phyloP scores from a whole-genome alignment of 2,329 filamentous ascomycete genomes.

The Teratosphaeria viscida region DNA sequence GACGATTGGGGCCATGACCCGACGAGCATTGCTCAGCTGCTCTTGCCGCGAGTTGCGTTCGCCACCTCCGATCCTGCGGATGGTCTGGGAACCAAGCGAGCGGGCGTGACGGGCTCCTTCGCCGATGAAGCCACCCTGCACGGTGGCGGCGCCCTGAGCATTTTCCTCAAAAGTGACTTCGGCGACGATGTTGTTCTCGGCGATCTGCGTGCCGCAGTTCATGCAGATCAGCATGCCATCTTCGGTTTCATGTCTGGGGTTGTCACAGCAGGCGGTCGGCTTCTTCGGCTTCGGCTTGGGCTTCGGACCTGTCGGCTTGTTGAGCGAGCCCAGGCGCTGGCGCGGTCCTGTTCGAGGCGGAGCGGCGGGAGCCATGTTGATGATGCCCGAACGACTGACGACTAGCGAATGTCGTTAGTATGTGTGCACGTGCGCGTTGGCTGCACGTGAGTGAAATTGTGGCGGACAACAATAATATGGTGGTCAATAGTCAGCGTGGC shows the following conservation, averaged over 20 bases:
- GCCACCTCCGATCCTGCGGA: conserved; percentile 32
- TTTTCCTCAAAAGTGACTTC: conserved; percentile 89
- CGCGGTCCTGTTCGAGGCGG: neutral
- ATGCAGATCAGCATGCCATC: conserved; percentile 51
- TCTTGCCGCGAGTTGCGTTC: conserved; percentile 48
- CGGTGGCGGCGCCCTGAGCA: conserved; percentile 72
- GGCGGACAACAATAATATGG: too few relatives aligned
- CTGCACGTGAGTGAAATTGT: neutral
- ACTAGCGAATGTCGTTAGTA: neutral
- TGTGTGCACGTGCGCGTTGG: neutral
- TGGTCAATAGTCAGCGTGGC: neutral
- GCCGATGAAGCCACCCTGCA: conserved; percentile 80
- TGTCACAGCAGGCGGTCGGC: conserved; percentile 14
- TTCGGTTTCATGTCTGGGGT: conserved; percentile 20
- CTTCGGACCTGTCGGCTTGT: neutral
- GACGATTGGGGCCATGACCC: conserved; percentile 30
- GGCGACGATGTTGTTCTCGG: conserved; percentile 79
- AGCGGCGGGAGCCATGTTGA: neutral
- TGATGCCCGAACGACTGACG: neutral
- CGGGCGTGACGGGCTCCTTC: conserved; percentile 76
- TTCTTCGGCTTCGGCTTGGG: conserved; percentile 5
- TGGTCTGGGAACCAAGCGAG: conserved; percentile 40
- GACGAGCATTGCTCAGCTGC: conserved; percentile 36
- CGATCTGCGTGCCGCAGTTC: conserved; percentile 73
- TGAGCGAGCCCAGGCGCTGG: conserved; percentile 3